A percentile compares a stretch with the other conserved stretches of the same genome.
phyloP scores from a whole-genome alignment of 78 protist species.

The Dictyostelium brefeldianum region DNA sequence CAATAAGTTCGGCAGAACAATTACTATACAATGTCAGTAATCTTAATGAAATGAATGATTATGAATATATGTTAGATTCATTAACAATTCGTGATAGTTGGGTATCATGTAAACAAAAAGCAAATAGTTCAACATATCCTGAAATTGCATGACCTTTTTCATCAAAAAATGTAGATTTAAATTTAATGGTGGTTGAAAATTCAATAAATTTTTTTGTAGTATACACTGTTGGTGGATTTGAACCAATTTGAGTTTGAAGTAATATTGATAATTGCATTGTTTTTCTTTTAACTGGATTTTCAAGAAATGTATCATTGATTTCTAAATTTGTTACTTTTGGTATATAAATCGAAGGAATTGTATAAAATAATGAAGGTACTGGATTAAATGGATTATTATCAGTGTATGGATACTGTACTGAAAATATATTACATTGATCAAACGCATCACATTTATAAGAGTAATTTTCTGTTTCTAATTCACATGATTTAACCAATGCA shows the following conservation, averaged over 20 bases:
- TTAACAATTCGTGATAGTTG: slow-evolving; percentile 29
- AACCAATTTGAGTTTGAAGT: background rate
- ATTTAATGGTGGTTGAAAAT: background rate
- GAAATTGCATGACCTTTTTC: background rate
- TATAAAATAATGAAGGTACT: slow-evolving; percentile 4
- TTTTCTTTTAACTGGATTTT: slow-evolving; percentile 5
- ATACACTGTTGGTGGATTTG: background rate
- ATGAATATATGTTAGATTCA: slow-evolving; percentile 2
- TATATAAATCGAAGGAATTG: background rate
- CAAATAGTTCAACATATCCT: too few relatives aligned
- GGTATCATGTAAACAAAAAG: background rate
- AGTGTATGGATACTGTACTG: background rate
- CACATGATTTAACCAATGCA: background rate
- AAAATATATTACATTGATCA: background rate
- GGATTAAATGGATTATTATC: slow-evolving; percentile 43
- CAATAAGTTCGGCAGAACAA: background rate
- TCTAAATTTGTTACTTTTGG: background rate
- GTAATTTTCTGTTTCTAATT: background rate
- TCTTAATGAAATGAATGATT: background rate
- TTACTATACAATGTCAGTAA: background rate
- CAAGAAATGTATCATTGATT: background rate
- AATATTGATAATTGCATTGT: background rate
- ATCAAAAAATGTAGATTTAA: background rate
- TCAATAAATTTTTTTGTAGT: too few relatives aligned
- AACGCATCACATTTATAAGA: background rate